Base-by-base conservation (phyloP, 2,329 filamentous ascomycete species). In the Microsporum audouinii region DNA sequence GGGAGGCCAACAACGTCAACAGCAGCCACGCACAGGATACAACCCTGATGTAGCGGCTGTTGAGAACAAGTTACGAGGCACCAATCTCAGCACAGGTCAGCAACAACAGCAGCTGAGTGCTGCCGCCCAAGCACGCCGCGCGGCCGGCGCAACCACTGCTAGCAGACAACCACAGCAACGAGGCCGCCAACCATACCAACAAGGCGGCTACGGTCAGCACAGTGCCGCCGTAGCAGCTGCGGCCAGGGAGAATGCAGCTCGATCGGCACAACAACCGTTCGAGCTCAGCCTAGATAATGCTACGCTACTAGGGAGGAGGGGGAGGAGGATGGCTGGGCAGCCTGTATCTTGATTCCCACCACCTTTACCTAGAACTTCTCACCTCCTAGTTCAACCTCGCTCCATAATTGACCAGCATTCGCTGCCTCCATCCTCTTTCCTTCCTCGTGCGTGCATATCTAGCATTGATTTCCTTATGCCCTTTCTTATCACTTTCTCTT, bases 281-380 rank as follows among this genome's bases (percentile, higher is more conserved):
- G 94, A 99, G 75, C 82, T 99, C 55, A 96, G 85, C 70, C 78
- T 99, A 41, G 90, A 95, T 66, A 94, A 94, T 61, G 89, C 94
- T 0, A 97, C 91, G 1, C 76, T 99, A 58, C 78, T 99, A 3
- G 91, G 91, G 36, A 84, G 91, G 67, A 77, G 84, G 65, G 78
- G 78, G 36, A 61, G 62, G 51, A 58, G 62, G 29, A 29, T 64
- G 57, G 60, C 56, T 55, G 62, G 62, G 12, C 60, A 64, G 10
- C 43, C 57, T 53, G 62, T 59, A 0, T 45, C 51, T 12, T 55
- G 31, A 55, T 55, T 55, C 33, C 27, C 45, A 31, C 31, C n/a
- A 2, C 27, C 23, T n/a, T 36, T 5, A 51, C 23, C 31, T 31
- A 36, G 31, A 14, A 5, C n/a, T 17, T 34, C 33, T 34, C 31